Evolutionary conservation across 2,329 filamentous ascomycete species (phyloP).

Genomic region (Zalaria sp.): DNA sequence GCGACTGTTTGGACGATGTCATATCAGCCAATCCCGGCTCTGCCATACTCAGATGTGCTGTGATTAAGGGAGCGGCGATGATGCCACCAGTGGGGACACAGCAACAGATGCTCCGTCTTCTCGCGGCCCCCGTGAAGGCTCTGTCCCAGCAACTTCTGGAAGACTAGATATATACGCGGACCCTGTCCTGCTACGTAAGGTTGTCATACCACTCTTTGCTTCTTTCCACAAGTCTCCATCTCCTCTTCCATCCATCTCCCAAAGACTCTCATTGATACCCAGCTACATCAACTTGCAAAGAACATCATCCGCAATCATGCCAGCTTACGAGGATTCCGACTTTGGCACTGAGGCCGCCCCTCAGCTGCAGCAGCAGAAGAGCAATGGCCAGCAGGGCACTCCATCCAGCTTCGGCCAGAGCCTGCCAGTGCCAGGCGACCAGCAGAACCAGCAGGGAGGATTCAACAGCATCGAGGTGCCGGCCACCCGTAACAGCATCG

Average conservation of each 20-base stretch:
- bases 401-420: slow-evolving; percentile 17
- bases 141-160: slow-evolving; percentile 2
- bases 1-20: neutral
- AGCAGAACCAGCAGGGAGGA: slow-evolving; percentile 20
- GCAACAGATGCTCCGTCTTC: slow-evolving; percentile 2
- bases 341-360: slow-evolving; percentile 28
- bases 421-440: slow-evolving; percentile 30
- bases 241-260: too few species aligned
- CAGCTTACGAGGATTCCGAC: slow-evolving; percentile 45
- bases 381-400: slow-evolving; percentile 7
- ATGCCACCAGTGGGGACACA: slow-evolving; percentile 5
- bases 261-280: too few species aligned
- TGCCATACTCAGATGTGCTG: too few species aligned
- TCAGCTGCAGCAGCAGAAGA: slow-evolving; percentile 19
- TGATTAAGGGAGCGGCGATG: slow-evolving; percentile 2
- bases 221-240: neutral
- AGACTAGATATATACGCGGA: slow-evolving; percentile 4
- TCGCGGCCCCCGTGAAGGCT: neutral
- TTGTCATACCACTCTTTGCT: neutral
- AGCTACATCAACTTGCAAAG: neutral
- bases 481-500: slow-evolving; percentile 52
- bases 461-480: slow-evolving; percentile 51
- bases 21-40: too few species aligned
- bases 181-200: slow-evolving; percentile 1
- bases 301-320: slow-evolving; percentile 33